Base-by-base conservation (phyloP, 2,329 filamentous ascomycete species). In the Monilinia vaccinii-corymbosi region DNA sequence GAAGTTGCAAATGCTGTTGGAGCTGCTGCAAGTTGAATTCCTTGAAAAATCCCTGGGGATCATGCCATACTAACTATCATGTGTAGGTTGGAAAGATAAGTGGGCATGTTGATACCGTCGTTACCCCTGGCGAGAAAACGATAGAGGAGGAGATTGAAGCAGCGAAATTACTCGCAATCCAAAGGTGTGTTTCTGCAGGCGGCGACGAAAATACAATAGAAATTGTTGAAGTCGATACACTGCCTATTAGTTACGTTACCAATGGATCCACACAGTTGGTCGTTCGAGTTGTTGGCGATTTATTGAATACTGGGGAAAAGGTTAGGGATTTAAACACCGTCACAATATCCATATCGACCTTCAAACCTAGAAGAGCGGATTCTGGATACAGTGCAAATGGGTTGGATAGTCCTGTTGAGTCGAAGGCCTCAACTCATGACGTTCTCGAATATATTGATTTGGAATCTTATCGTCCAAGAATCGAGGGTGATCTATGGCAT, bases 1-100 rank as follows among this genome's bases (percentile, higher is more conserved):
- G 80, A 79, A 60, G 80, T 79, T 0, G 82, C 82, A 4, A 85
- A 85, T 68, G 82, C 82, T 0, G 79, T 85, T 2, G 82, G 82
- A 7, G 82, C 82, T 0, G 82, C 82, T 70, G 76, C 66, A 71
- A 57, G 77, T 82, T 18, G 6, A 38, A 11, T 14, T 42, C 36
- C 13, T 11, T n/a, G 14, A 8, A n/a, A 47, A 11, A 14, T 7
- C 45, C 2, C n/a, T 34, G 8, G 6, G 14, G 11, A 34, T 36
- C 4, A 3, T 16, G 14, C 8, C 42, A 7, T 16, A 18, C 6
- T 46, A 7, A 44, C 25, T 52, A 60, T 32, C 65, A 42, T 10
- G 23, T 45, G 36, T 58, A 71, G 69, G 68, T 71, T 55, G 67
- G 64, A 9, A 70, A 70, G 50, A 66, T 71, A 16, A 67, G 66